phyloP scores from a whole-genome alignment of 31 red algal species.

The Porphyra umbilicalis region DNA sequence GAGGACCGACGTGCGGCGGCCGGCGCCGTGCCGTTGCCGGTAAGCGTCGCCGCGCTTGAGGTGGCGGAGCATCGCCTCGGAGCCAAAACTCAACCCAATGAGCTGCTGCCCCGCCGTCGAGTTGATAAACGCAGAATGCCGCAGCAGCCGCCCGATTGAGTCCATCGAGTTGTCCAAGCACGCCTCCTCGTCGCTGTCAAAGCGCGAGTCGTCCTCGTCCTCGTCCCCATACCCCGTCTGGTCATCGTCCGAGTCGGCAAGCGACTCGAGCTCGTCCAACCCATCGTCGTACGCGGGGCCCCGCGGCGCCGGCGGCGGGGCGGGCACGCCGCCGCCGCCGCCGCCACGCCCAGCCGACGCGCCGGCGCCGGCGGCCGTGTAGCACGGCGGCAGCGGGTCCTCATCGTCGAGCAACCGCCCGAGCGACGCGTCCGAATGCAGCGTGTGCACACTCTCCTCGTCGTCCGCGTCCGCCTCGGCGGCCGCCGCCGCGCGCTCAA shows the following conservation, averaged over 20 bases:
- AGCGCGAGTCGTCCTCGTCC: neutral
- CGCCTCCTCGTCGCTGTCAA: neutral
- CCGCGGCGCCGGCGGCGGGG: neutral
- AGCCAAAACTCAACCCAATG: slow-evolving; percentile 74
- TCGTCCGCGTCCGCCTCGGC: neutral
- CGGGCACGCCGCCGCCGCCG: neutral
- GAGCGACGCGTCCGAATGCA: neutral
- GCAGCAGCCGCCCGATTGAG: neutral
- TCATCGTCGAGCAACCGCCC: neutral
- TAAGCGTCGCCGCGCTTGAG: slow-evolving; percentile 25
- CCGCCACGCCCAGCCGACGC: neutral
- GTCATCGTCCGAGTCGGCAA: neutral
- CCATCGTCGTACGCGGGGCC: neutral
- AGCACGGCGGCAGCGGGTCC: neutral
- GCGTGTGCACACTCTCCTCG: neutral
- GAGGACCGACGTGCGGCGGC: neutral
- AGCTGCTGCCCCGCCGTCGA: slow-evolving; percentile 13
- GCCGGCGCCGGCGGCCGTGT: neutral
- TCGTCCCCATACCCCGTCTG: neutral
- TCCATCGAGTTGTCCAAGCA: neutral
- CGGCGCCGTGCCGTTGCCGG: neutral
- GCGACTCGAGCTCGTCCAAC: neutral
- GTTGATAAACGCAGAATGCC: neutral
- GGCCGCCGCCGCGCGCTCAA: neutral
- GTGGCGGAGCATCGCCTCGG: slow-evolving; percentile 54